phyloP scores from a whole-genome alignment of 2,329 filamentous ascomycete genomes.

The Periconia sp. region DNA sequence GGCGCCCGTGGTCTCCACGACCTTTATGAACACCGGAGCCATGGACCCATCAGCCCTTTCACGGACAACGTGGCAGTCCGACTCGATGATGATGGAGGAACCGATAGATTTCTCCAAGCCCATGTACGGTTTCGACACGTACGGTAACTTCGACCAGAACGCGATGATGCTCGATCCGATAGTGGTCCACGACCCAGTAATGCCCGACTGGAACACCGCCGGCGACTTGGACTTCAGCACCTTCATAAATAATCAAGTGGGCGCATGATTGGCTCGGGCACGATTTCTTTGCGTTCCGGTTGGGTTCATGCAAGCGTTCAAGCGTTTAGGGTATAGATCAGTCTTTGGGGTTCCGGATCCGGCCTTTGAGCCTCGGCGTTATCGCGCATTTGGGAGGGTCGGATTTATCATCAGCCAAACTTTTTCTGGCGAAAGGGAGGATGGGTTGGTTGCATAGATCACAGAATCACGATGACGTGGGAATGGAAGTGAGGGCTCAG shows the following conservation, averaged over 20 bases:
- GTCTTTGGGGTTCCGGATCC: slow-evolving; percentile 26
- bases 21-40: slow-evolving; percentile 35
- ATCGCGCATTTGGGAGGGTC: slow-evolving; percentile 17
- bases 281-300: slow-evolving; percentile 23
- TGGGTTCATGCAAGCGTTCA: slow-evolving; percentile 38
- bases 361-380: slow-evolving; percentile 27
- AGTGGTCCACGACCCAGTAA: slow-evolving; percentile 38
- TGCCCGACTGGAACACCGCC: slow-evolving; percentile 43
- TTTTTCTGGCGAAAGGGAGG: slow-evolving; percentile 17
- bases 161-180: slow-evolving; percentile 41
- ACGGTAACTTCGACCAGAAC: slow-evolving; percentile 37
- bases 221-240: slow-evolving; percentile 45
- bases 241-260: slow-evolving; percentile 44
- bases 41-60: slow-evolving; percentile 39
- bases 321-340: slow-evolving; percentile 37
- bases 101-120: slow-evolving; percentile 42
- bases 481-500: too few species aligned
- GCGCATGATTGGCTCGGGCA: slow-evolving; percentile 30
- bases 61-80: slow-evolving; percentile 35
- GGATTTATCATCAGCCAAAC: slow-evolving; percentile 17
- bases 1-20: slow-evolving; percentile 32
- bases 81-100: slow-evolving; percentile 46
- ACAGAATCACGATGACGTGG: slow-evolving; percentile 36
- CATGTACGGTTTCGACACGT: slow-evolving; percentile 40
- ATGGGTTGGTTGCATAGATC: neutral